phyloP scores from a whole-genome alignment of 805 yeast genomes.

The Candida adriatica region DNA sequence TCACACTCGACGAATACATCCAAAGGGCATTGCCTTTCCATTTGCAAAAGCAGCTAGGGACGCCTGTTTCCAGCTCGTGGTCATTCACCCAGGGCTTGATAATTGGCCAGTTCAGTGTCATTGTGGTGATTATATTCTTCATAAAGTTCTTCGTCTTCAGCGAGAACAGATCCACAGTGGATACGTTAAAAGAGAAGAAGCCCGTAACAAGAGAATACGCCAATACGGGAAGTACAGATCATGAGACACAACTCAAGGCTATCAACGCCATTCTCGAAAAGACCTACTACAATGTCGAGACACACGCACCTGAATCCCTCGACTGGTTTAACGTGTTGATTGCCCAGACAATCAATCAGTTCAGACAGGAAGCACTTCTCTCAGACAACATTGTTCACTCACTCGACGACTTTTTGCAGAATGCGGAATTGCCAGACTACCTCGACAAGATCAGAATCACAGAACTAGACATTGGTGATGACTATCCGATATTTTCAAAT shows the following conservation, averaged over 20 bases:
- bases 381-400: slow-evolving; percentile 82
- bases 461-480: slow-evolving; percentile 90
- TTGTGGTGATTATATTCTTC: slow-evolving; percentile 54
- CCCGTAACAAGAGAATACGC: slow-evolving; percentile 19
- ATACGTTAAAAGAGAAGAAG: slow-evolving; percentile 21
- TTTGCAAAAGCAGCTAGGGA: slow-evolving; percentile 26
- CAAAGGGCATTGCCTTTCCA: slow-evolving; percentile 29
- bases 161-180: slow-evolving; percentile 37
- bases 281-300: slow-evolving; percentile 84
- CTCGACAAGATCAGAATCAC: slow-evolving; percentile 72
- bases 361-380: slow-evolving; percentile 80
- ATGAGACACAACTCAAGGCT: slow-evolving; percentile 16
- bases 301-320: slow-evolving; percentile 81
- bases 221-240: slow-evolving; percentile 6
- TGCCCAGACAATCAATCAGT: slow-evolving; percentile 84
- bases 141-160: slow-evolving; percentile 73
- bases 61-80: slow-evolving; percentile 33
- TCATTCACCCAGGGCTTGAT: slow-evolving; percentile 74
- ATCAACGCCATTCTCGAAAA: slow-evolving; percentile 66
- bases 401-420: slow-evolving; percentile 55
- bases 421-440: slow-evolving; percentile 68
- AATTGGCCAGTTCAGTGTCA: slow-evolving; percentile 68
- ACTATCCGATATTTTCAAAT: slow-evolving; percentile 90
- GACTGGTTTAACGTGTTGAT: slow-evolving; percentile 96
- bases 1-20: slow-evolving; percentile 32